Evolutionary conservation across 768 basidiomycete species (phyloP), one percentile per base, ranked within the genome.

Genomic region (Lactarius psammicola): DNA sequence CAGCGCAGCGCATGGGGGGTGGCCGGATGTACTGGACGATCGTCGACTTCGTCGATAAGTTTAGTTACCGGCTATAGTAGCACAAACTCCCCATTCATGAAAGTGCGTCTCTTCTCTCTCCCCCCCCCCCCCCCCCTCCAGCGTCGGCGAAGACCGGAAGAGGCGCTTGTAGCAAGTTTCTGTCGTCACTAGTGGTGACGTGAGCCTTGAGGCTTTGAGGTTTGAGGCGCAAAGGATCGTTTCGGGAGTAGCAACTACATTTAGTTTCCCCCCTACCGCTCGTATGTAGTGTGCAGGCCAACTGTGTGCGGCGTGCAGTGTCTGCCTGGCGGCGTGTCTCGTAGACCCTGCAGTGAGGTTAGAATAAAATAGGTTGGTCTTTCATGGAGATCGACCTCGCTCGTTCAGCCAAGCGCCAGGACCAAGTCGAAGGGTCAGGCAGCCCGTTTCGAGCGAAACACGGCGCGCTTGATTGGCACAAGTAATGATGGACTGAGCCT

Each of bases 121-220:
- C 40, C n/a, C n/a, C n/a, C n/a, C n/a, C n/a, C n/a, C n/a, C n/a
- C n/a, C n/a, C n/a, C n/a, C n/a, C n/a, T n/a, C 23, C 54, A 31
- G 6, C 8, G 18, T 49, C 44, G 58, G 59, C 23, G 33, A 56
- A n/a, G 54, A 26, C 33, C 44, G 42, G 60, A 62, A 62, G 34
- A 61, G 65, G 44, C 51, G 60, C 20, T 44, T 61, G 65, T 55
- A 33, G 44, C 46, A 18, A 56, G 55, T 56, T 15, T 7, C 57
- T 56, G 56, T 55, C 55, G 65, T 62, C 60, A 49, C 36, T 31
- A 51, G n/a, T 8, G 20, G 65, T 42, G 61, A 60, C 23, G 46
- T 56, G 65, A 51, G 15, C 65, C 60, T 62, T 31, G 60, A 65
- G 59, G 64, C 30, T 4, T 46, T 28, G 59, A 56, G 18, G 59